A percentile compares a stretch with the other conserved stretches of the same genome.
Conservation (phyloP, 202 grass and related monocot species). For the Carex arenaria region DNA sequence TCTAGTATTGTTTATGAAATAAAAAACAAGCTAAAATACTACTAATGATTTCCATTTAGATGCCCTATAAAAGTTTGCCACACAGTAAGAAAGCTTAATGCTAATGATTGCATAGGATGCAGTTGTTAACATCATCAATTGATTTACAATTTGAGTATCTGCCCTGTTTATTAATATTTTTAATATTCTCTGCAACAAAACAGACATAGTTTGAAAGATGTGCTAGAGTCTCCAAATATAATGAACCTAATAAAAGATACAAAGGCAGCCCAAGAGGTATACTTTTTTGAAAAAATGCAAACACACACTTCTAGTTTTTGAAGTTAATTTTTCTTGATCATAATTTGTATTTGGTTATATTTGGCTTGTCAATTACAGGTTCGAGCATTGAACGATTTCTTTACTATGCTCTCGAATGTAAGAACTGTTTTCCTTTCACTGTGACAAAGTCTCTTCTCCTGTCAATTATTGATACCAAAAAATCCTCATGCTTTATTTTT, state of each 20-base stretch:
- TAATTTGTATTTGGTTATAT: not conserved
- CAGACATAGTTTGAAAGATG: constrained; percentile 98
- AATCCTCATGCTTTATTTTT: not conserved
- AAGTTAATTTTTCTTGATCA: not conserved
- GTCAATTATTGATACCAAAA: not conserved
- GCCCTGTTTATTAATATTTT: constrained; percentile 21
- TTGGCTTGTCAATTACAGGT: constrained; percentile 51
- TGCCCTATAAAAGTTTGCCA: not conserved
- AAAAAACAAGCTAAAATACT: not conserved
- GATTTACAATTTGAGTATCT: not conserved
- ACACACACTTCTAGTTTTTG: not conserved
- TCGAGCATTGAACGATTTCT: constrained; percentile 84
- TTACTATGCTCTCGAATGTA: constrained; percentile 86
- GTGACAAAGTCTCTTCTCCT: not conserved
- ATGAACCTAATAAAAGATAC: constrained; percentile 99
- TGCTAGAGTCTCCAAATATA: constrained; percentile 76
- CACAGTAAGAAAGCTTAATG: not conserved
- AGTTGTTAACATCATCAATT: not conserved
- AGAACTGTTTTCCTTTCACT: constrained; percentile 11
- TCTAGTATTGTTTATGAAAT: not conserved
- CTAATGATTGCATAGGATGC: not conserved
- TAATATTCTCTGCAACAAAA: not conserved
- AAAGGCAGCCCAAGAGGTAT: constrained; percentile 90
- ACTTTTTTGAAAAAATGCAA: not conserved
- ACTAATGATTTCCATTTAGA: not conserved